Evolutionary conservation across 305 asterid species (phyloP).

Genomic region (Withania somnifera): DNA sequence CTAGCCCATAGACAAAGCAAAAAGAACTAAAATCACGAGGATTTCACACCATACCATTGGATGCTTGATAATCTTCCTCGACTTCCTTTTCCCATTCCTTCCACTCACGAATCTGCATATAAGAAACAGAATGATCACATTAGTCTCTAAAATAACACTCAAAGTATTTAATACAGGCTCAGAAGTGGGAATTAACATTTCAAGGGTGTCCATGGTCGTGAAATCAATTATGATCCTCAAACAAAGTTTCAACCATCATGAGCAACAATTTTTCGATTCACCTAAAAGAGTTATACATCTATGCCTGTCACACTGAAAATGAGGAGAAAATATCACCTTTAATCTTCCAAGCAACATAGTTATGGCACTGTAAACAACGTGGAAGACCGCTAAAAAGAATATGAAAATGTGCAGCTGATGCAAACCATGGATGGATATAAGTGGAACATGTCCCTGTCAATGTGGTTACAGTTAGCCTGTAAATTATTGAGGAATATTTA

Average conservation of each 20-base stretch:
- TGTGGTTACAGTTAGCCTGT: not conserved
- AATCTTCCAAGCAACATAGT: conserved; percentile 82
- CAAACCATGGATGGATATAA: conserved; percentile 66
- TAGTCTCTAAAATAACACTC: not conserved
- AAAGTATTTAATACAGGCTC: not conserved
- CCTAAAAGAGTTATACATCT: not conserved
- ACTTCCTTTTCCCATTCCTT: conserved; percentile 69
- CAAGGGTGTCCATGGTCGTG: not conserved
- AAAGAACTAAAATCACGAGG: not conserved
- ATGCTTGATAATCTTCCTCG: conserved; percentile 18
- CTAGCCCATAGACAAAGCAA: not conserved
- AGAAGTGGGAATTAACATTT: not conserved
- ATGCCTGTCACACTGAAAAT: not conserved
- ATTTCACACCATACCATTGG: conserved; percentile 35
- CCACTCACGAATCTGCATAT: conserved; percentile 77
- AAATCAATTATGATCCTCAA: not conserved
- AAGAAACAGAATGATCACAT: not conserved
- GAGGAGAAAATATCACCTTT: conserved; percentile 36
- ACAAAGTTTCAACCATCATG: not conserved
- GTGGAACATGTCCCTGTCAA: conserved; percentile 60
- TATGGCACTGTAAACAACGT: conserved; percentile 75
- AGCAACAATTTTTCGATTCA: not conserved
- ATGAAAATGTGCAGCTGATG: conserved; percentile 97
- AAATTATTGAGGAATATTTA: not conserved
- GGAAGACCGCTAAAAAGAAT: conserved; percentile 87